Evolutionary conservation across 2,329 filamentous ascomycete genomes (phyloP).

Genomic region (Diaporthe caulivora): DNA sequence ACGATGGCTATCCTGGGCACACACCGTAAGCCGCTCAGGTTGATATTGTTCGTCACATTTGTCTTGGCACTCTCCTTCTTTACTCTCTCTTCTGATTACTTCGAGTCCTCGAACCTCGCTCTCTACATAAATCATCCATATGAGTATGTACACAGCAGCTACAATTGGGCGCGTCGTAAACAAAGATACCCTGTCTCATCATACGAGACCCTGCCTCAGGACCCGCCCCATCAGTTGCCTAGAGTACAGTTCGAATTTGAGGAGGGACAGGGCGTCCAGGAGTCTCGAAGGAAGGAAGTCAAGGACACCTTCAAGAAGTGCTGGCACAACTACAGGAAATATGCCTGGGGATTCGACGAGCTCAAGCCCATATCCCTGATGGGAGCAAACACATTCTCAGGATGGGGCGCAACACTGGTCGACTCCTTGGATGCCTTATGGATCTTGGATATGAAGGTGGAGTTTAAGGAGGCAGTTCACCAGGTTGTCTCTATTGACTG

Average conservation of each 20-base stretch:
- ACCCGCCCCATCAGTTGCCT: conserved; percentile 47
- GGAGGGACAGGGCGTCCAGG: conserved; percentile 45
- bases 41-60: conserved; percentile 23
- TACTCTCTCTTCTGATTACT: conserved; percentile 39
- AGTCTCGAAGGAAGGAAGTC: conserved; percentile 53
- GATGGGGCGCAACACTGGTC: conserved; percentile 70
- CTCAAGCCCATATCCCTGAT: conserved; percentile 62
- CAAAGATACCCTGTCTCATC: conserved; percentile 42
- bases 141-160: conserved; percentile 45
- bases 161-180: conserved; percentile 47
- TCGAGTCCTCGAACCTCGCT: conserved; percentile 38
- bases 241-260: conserved; percentile 59
- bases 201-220: conserved; percentile 49
- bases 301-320: conserved; percentile 56
- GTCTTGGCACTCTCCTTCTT: conserved; percentile 40
- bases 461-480: conserved; percentile 65
- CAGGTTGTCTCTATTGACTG: conserved; percentile 68
- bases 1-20: conserved; percentile 33
- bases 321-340: conserved; percentile 65
- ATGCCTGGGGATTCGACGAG: conserved; percentile 70
- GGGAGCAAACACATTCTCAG: conserved; percentile 62
- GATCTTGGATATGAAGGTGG: conserved; percentile 70
- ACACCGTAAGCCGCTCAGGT: conserved; percentile 34
- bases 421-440: conserved; percentile 70
- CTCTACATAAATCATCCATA: conserved; percentile 31